Evolutionary conservation across 768 basidiomycete genomes (phyloP).

Genomic region (Mycena indigotica): DNA sequence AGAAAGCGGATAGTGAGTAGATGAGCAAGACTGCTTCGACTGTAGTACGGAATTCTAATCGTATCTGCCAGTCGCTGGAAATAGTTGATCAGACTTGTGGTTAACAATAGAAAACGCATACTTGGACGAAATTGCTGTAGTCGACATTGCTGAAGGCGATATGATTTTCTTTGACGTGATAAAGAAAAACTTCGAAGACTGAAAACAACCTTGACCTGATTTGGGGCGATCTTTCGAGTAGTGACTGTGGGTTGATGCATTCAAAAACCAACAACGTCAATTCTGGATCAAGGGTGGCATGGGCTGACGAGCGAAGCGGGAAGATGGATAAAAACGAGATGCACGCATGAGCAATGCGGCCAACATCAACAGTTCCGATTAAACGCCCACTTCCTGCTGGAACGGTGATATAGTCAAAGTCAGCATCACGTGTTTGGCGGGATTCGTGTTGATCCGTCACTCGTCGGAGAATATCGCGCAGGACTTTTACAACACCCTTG

Average conservation of each 20-base stretch:
- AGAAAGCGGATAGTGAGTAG: slow-evolving; percentile 62
- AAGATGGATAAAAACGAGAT: slow-evolving; percentile 61
- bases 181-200: slow-evolving; percentile 57
- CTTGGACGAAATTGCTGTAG: slow-evolving; percentile 53
- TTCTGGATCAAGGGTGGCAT: slow-evolving; percentile 63
- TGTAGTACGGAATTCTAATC: slow-evolving; percentile 60
- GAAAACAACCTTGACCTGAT: slow-evolving; percentile 56
- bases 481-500: slow-evolving; percentile 23
- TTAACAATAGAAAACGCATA: not conserved
- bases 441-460: slow-evolving; percentile 32
- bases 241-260: slow-evolving; percentile 31
- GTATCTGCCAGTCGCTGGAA: slow-evolving; percentile 44
- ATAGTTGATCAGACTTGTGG: not conserved
- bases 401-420: slow-evolving; percentile 48
- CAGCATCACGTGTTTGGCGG: slow-evolving; percentile 37
- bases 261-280: slow-evolving; percentile 55
- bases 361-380: slow-evolving; percentile 30
- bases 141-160: slow-evolving; percentile 54
- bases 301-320: slow-evolving; percentile 63
- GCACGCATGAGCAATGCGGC: slow-evolving; percentile 51
- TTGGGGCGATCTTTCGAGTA: not conserved
- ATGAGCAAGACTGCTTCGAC: slow-evolving; percentile 54
- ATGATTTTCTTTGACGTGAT: slow-evolving; percentile 54
- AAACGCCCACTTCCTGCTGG: slow-evolving; percentile 39
- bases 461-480: slow-evolving; percentile 47